A percentile compares a stretch with the other conserved stretches of the same genome.
phyloP scores from a whole-genome alignment of 2,329 filamentous ascomycete genomes.

The Paecilomyces fulvus region DNA sequence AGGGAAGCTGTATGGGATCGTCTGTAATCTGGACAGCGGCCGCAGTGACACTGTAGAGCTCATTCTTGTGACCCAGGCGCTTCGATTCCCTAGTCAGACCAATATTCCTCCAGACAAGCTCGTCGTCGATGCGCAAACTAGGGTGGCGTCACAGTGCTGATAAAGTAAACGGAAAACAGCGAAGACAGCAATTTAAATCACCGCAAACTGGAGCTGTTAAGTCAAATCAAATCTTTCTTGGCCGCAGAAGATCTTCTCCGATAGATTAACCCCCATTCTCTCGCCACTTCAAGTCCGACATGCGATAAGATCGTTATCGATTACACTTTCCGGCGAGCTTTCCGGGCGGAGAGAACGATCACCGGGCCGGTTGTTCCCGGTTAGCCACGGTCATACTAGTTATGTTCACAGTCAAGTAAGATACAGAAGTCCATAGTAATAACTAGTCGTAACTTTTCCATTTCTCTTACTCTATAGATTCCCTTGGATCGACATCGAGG shows the following conservation, averaged over 20 bases:
- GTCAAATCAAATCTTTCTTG: neutral
- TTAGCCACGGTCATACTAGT: neutral
- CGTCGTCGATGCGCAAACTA: neutral
- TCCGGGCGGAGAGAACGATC: neutral
- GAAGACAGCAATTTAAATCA: neutral
- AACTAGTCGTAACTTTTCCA: neutral
- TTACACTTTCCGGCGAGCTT: neutral
- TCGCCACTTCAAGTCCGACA: neutral
- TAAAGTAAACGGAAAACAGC: neutral
- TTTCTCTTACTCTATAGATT: neutral
- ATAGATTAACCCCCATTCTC: neutral
- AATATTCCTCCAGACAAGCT: neutral
- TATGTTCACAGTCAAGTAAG: neutral
- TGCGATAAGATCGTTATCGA: neutral
- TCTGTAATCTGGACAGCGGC: constrained; percentile 9
- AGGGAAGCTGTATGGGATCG: constrained; percentile 12
- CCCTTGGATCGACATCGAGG: too few relatives aligned
- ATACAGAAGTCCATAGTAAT: neutral
- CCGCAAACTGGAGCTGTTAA: neutral
- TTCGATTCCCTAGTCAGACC: neutral
- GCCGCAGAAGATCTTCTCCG: neutral
- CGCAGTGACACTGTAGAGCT: neutral
- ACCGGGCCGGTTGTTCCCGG: neutral
- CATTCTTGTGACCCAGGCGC: neutral
- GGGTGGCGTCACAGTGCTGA: neutral